Base-by-base conservation (phyloP, 2,329 filamentous ascomycete species). In the Plenodomus biglobosus region DNA sequence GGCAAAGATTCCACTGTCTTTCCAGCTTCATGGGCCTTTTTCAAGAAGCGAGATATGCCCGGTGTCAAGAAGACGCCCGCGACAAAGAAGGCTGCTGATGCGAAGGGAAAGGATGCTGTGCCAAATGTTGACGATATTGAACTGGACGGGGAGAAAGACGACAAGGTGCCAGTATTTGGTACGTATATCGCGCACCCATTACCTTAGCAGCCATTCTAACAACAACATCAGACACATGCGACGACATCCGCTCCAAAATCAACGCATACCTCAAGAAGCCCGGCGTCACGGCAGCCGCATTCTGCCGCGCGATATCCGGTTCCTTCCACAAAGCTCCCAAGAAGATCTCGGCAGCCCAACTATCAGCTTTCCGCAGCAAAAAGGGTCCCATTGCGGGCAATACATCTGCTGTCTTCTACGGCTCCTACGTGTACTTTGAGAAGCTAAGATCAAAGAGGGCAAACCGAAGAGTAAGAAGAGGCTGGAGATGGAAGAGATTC, bases 191-290 rank as follows among this genome's bases (percentile, higher is more conserved):
- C 17, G 15, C 19, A 21, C 6, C n/a, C n/a, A n/a, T n/a, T 15
- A 19, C 18, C 16, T 8, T 17, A 22, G 13, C 10, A n/a, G 11
- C 11, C 15, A 42, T 43, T n/a, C 22, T 22, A 17, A 40, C 8
- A n/a, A 13, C 20, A 11, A 4, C n/a, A n/a, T 13, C 30, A 60
- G 61, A 85, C 52, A 80, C 77, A 4, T 85, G 81, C 66, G 78
- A 84, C 54, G 79, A 80, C 42, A 62, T 85, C 13, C 77, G 82
- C 39, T 76, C 73, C 61, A 84, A 85, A 71, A 83, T 85, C 58
- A 73, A 73, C 20, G 74, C 75, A 1, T 69, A 80, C 50, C 70
- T 85, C 8, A 62, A 67, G n/a, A 71, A 76, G 39, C 71, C 75
- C 0, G 70, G 70, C 37, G 69, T 82, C 42, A 82, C 77, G 0